Base-by-base conservation (phyloP, 345 rosid genomes). In the Arabidopsis suecica region DNA sequence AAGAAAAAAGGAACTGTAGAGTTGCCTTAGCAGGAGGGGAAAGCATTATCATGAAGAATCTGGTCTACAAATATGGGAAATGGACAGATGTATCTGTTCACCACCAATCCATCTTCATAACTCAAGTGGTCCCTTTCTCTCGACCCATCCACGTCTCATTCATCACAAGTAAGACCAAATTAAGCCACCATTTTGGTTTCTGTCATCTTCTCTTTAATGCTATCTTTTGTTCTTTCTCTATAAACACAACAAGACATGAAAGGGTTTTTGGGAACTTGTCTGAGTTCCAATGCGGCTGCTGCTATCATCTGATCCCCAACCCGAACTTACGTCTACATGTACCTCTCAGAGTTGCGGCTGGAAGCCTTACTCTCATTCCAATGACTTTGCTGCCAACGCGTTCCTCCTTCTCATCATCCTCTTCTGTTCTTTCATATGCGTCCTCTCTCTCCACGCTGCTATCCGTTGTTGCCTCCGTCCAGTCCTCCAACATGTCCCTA, bases 391-490 rank as follows among this genome's bases (percentile, higher is more conserved):
- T 61, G 83, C 87, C 58, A 86, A 87, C 74, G 76, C 78, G 3
- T 78, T 77, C 16, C 76, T 78, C 59, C 51, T 86, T 56, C 61
- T 89, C 77, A 78, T 91, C 65, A 72, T 88, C 74, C 75, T 91
- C 58, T 81, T 88, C 73, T 87, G 91, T 14, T 84, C 84, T 7
- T 73, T 91, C 20, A 70, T 84, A 20, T 88, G 93, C 10, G 81
- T 86, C 9, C 63, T 91, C 63, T 80, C 80, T 75, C 86, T 89
- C 61, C 79, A 86, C 13, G 82, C 83, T 11, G 85, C 92, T 68
- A 59, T 89, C 66, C 93, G 93, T 41, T 85, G 87, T 89, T 89
- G 83, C 80, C 75, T 84, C 34, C 75, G 40, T 60, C 76, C 76
- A 38, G 57, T 10, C 44, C 16, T 44, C 13, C 75, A 45, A 65